Evolutionary conservation across 441 rosid species (phyloP), one percentile per base, ranked within the genome.

Genomic region (Erysimum cheiri): DNA sequence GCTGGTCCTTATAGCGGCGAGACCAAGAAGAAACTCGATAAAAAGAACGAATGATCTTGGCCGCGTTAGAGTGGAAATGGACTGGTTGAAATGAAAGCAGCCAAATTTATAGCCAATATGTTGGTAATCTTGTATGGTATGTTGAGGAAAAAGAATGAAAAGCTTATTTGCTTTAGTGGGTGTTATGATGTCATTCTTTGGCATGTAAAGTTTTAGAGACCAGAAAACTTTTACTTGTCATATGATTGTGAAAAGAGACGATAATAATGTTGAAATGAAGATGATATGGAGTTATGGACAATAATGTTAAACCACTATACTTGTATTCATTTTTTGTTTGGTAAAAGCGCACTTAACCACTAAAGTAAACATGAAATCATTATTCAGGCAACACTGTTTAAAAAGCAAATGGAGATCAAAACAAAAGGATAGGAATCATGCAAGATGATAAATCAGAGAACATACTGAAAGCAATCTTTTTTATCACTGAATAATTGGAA

Each of bases 1-100:
- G 89, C 81, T 7, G 66, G 78, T 4, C 96, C 97, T 9, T 93
- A 91, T 19, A 87, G 91, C 14, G 91, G 94, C 24, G 96, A 85
- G 69, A 74, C 78, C 37, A 74, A 74, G 70, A 69, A 74, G 78
- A 74, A 74, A 22, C 73, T 69, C 9, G 74, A 62, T 26, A 73
- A 73, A 15, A 73, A 73, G 56, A 73, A 39, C 0, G 28, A 73
- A 1, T 73, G 48, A 73, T 41, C 40, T 26, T 22, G 43, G 33
- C 57, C 41, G 10, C 22, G 35, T 13, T 43, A 33, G 53, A 55
- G 17, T 22, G 58, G 8, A 43, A 24, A 14, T 12, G 1, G 3
- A 46, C 9, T 7, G 64, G n/a, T 69, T 33, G 35, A 9, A 3
- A 37, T 37, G 2, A n/a, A n/a, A n/a, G n/a, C n/a, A 28, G 43